Conservation (phyloP, 495 filamentous ascomycete species). For the Xylaria palmicola region DNA sequence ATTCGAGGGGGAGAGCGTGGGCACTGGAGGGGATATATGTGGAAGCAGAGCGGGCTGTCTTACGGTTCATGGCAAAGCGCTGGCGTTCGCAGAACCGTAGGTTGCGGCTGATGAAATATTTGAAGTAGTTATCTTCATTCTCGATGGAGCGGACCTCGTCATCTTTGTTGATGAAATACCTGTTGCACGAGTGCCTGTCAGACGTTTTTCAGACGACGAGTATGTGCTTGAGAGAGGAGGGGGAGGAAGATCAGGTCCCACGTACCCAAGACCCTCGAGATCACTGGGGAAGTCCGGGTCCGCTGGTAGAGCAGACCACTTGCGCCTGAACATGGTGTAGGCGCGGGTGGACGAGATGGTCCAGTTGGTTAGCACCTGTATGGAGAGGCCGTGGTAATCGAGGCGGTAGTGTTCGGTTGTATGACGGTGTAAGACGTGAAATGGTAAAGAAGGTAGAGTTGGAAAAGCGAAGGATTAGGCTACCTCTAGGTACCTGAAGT, state of each 20-base stretch:
- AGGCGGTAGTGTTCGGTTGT: no score
- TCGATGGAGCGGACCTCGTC: conserved; percentile 70
- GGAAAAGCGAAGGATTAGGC: no score
- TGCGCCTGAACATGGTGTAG: conserved; percentile 65
- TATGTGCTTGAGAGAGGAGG: conserved; percentile 9
- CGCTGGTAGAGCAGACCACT: conserved; percentile 60
- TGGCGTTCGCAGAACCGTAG: conserved; percentile 68
- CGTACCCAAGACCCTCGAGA: conserved; percentile 69
- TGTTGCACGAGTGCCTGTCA: conserved; percentile 30
- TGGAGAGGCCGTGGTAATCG: no score
- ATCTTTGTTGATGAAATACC: conserved; percentile 68
- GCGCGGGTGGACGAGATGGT: not conserved
- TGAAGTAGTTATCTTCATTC: conserved; percentile 65
- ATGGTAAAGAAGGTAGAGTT: no score
- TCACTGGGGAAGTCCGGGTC: conserved; percentile 65
- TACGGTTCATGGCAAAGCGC: conserved; percentile 69
- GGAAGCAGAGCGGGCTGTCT: conserved; percentile 8
- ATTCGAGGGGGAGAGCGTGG: not conserved
- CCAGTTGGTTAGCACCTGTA: not conserved
- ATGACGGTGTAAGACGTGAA: no score
- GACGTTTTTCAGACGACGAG: not conserved
- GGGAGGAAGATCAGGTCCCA: not conserved
- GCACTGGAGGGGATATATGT: not conserved
- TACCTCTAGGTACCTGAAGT: no score
- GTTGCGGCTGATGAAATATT: conserved; percentile 70